Evolutionary conservation across 192 early-diverging fungal genomes (phyloP), one percentile per base, ranked within the genome.

Genomic region (Coemansia sp.): DNA sequence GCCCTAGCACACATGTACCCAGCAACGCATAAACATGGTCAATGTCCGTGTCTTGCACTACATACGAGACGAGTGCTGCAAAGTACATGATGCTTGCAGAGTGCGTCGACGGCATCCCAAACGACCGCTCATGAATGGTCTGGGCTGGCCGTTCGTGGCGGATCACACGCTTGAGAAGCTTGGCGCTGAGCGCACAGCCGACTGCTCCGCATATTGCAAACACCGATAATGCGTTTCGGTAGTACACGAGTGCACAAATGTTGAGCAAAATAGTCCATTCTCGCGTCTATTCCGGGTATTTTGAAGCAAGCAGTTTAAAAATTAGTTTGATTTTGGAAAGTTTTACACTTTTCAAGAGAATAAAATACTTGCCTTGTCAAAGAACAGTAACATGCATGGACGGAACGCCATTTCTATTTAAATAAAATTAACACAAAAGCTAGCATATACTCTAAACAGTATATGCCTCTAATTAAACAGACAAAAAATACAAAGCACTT

Each of bases 51-150:
- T 49, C 48, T 9, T 8, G 17, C 17, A 8, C 48, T 4, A n/a
- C 38, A 12, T 17, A n/a, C 11, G 16, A 56, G 16, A 74, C 37
- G 7, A 70, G 57, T 0, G 65, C 58, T 23, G 61, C 57, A 45
- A 68, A 65, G 52, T 80, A 80, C 6, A 63, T 60, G 10, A 75
- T 54, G 2, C 68, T 59, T 0, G 72, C 64, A 8, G 77, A 74
- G 53, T 80, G 77, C 0, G 77, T 68, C 16, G 77, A 80, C 29
- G 77, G 77, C 77, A 80, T 80, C 2, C 77, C 77, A 45, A 61
- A 80, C 9, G 72, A 71, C n/a, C 6, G 26, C 17, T 21, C 50
- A 25, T 61, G 57, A 6, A 10, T 23, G 22, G 19, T 14, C 25
- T 45, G 23, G 3, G 6, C 3, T 8, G 72, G 77, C 0, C 77